Base-by-base conservation (phyloP, 2,329 filamentous ascomycete genomes). In the Bipolaris cookei region DNA sequence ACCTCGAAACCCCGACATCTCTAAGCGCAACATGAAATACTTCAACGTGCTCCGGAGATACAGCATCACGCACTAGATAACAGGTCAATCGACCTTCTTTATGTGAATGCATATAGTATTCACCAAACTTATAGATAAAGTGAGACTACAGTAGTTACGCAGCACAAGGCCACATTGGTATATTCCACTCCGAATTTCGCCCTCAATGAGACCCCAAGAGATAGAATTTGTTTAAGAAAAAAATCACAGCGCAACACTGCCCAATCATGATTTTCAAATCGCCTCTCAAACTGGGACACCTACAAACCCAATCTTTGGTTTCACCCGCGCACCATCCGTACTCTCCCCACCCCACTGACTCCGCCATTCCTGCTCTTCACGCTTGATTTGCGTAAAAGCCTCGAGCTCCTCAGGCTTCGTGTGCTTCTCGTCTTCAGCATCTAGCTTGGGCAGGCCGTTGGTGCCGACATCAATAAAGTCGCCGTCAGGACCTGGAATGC, bases 311-410 rank as follows among this genome's bases (percentile, higher is more conserved):
- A 83, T 80, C 69, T 77, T 79, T 54, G 82, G 74, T 57, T 76
- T 76, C 21, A 73, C 77, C 48, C 82, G 71, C 25, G 75, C 70
- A 32, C 82, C 82, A 69, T 86, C 85, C 8, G 82, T 77, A 34
- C 75, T 81, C 77, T 97, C 93, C 4, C 84, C 82, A 14, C 84
- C 85, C 91, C 92, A 97, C 61, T 83, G 84, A 30, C 77, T 80
- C 74, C 90, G 90, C 90, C 92, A 98, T 51, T 83, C 78, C 58
- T 78, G 75, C 75, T 97, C 91, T 52, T 83, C 81, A 10, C 78
- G 78, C 49, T 87, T 80, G 3, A 91, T 88, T 51, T 84, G 80
- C 48, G 92, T 81, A 61, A 97, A 92, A 0, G 90, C 89, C 35
- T 81, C 79, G 35, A 89, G 85, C 74, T 91, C 95, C 61, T 91